A percentile compares a stretch with the other conserved stretches of the same genome.
Evolutionary conservation across 2,329 filamentous ascomycete genomes (phyloP).

Genomic region (Penicillium olsonii): DNA sequence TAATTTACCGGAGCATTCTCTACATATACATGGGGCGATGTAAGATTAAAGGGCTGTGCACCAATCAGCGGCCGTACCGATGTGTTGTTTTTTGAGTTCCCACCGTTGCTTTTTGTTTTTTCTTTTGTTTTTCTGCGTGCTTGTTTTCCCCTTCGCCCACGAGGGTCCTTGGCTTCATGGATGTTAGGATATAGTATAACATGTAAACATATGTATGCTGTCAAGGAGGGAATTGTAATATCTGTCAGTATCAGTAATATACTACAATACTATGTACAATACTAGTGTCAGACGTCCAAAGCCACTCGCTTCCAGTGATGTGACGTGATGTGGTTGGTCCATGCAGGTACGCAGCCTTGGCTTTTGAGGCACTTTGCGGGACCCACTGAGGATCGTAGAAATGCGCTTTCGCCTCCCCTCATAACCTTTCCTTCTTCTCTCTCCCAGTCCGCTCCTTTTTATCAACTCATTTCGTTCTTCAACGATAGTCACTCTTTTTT

Average conservation of each 20-base stretch:
- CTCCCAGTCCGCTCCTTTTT: slow-evolving; percentile 29
- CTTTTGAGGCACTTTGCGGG: neutral
- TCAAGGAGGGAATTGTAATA: no score
- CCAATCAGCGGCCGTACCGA: neutral
- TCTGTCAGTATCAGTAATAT: no score
- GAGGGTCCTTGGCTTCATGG: no score
- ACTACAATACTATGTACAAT: neutral
- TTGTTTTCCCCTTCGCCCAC: no score
- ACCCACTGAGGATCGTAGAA: no score
- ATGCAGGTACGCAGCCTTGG: neutral
- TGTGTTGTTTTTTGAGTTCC: neutral
- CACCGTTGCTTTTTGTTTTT: neutral
- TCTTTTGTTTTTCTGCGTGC: neutral
- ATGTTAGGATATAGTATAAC: no score
- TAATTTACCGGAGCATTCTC: neutral
- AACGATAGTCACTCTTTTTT: slow-evolving; percentile 15
- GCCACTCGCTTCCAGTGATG: neutral
- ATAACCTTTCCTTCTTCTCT: slow-evolving; percentile 19
- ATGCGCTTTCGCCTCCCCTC: slow-evolving; percentile 14
- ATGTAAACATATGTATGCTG: no score
- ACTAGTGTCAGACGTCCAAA: neutral
- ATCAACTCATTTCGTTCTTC: slow-evolving; percentile 12
- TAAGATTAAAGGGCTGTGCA: neutral
- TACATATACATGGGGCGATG: neutral
- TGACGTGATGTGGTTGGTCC: neutral